Evolutionary conservation across 1,284 basidiomycete genomes (phyloP), one percentile per base, ranked within the genome.

Genomic region (Gomphus sp.): DNA sequence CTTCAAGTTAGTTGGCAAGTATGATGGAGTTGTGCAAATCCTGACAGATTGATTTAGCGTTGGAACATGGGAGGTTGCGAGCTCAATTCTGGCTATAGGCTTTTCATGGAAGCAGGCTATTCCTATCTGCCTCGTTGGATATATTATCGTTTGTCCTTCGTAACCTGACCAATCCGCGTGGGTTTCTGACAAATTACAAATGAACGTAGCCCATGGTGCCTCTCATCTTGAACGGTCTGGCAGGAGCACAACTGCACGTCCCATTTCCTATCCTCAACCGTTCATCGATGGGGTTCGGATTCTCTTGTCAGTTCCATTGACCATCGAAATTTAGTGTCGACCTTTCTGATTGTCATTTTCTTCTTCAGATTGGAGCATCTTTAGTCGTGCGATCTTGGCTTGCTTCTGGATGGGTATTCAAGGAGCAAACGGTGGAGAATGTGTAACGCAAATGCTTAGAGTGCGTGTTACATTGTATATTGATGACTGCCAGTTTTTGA

Each of bases 221-320:
- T 10, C 78, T 85, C 71, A 77, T 82, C 1, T 69, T 84, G 45
- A 91, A 89, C 67, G 87, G 86, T 57, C 84, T 84, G 34, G 78
- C 85, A 55, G 88, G 89, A n/a, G 86, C 87, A 10, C 78, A 82
- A 16, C 77, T 91, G 53, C 83, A 83, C 62, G 72, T 84, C 28
- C 78, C 81, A 1, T 92, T 91, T 67, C 84, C 88, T 0, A 80
- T 91, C 45, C 75, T 90, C 9, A 85, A 85, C 62, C 78, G 89
- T 4, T 85, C 86, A 0, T 87, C 85, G 0, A 91, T 87, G 67
- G 89, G 89, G 0, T 90, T 89, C 72, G 89, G 84, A 78, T 79
- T 91, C 65, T 84, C 82, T 68, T 58, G 56, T 54, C n/a, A 37
- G 56, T 55, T n/a, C 34, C 22, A 36, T 28, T 28, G 4, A 28